Conservation (phyloP, 371 early-diverging fungal genomes). For the Rhizopus sp. region DNA sequence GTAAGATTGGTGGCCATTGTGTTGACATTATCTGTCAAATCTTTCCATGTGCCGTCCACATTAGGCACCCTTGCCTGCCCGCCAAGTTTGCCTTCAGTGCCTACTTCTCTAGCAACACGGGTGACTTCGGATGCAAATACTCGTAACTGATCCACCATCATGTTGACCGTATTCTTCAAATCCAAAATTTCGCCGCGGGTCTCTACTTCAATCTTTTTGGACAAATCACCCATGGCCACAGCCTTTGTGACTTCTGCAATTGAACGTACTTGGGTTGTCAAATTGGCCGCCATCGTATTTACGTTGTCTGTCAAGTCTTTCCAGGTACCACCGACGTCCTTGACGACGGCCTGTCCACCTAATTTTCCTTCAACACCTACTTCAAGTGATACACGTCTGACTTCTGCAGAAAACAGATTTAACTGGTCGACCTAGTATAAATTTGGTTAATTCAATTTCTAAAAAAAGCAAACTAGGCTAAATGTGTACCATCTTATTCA, state of each 20-base stretch:
- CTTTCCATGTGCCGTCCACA: conserved; percentile 52
- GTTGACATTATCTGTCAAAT: conserved; percentile 55
- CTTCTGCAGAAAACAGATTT: conserved; percentile 41
- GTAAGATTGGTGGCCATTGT: conserved; percentile 53
- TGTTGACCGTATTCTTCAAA: conserved; percentile 49
- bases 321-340: conserved; percentile 57
- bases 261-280: conserved; percentile 54
- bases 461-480: background rate
- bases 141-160: conserved; percentile 58
- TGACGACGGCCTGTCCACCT: conserved; percentile 36
- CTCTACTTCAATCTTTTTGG: conserved; percentile 50
- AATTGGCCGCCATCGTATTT: conserved; percentile 54
- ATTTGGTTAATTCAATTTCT: background rate
- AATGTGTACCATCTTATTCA: conserved; percentile 36
- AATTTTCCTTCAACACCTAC: conserved; percentile 57
- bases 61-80: conserved; percentile 53
- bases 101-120: conserved; percentile 44
- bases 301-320: conserved; percentile 58
- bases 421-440: conserved; percentile 27
- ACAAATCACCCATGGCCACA: conserved; percentile 62
- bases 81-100: conserved; percentile 47
- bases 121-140: conserved; percentile 46
- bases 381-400: conserved; percentile 40
- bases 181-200: conserved; percentile 51
- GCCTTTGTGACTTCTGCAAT: conserved; percentile 53